A percentile compares a stretch with the other conserved stretches of the same genome.
These are phyloP conservation scores for Hyaloscypha bicolor DNA, from an alignment of 495 filamentous ascomycete species.

Conservation along the genomic window DNA sequence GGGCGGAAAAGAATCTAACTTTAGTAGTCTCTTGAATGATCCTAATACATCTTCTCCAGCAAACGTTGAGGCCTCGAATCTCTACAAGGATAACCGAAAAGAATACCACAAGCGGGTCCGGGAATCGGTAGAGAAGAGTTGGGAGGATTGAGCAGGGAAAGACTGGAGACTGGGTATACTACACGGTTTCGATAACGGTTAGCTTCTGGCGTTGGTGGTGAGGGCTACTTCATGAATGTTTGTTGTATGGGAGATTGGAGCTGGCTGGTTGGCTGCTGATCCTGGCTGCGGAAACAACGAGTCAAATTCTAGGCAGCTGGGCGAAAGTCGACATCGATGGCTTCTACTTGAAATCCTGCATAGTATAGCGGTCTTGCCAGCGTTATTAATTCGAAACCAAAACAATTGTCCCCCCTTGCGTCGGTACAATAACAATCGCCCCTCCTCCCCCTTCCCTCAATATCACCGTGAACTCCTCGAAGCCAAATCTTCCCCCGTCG, in stretches of 20 bases:
- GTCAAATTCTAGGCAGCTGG: neutral
- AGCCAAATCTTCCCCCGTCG: too few relatives aligned
- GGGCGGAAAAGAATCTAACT: slow-evolving; percentile 7
- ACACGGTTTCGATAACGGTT: slow-evolving; percentile 7
- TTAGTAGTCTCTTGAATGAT: slow-evolving; percentile 86
- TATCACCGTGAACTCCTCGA: too few relatives aligned
- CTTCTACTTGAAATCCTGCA: slow-evolving; percentile 15
- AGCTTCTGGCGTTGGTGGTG: slow-evolving; percentile 27
- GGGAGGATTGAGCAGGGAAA: slow-evolving; percentile 71
- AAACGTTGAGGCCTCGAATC: slow-evolving; percentile 96
- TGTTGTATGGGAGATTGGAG: neutral
- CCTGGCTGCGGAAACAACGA: neutral
- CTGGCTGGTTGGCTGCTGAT: neutral
- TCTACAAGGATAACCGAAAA: slow-evolving; percentile 96
- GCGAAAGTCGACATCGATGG: neutral
- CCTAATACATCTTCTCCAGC: slow-evolving; percentile 97
- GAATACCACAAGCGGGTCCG: slow-evolving; percentile 95
- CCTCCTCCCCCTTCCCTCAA: neutral
- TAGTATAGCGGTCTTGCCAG: slow-evolving; percentile 19
- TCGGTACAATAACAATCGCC: too few relatives aligned
- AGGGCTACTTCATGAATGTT: neutral
- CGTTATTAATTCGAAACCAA: neutral
- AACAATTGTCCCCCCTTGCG: neutral
- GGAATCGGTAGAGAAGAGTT: slow-evolving; percentile 98
- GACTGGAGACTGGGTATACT: neutral